Evolutionary conservation across 2,329 filamentous ascomycete species (phyloP).

Genomic region (Colletotrichum eremochloae): DNA sequence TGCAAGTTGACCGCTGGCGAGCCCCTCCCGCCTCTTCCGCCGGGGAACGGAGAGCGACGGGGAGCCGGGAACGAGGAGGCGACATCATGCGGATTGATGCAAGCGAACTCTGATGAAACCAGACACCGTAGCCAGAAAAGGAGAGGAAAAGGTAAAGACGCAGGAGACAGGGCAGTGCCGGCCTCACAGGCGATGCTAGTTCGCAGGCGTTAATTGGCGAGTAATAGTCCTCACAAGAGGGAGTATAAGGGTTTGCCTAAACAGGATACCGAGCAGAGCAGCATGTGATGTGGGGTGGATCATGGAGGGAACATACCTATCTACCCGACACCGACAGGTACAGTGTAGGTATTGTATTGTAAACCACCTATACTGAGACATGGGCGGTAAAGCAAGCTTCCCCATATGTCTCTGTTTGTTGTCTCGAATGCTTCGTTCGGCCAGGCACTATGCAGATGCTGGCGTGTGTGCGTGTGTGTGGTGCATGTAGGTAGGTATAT

Average conservation of each 20-base stretch:
- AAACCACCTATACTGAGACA: neutral
- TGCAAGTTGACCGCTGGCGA: neutral
- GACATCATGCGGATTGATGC: conserved; percentile 26
- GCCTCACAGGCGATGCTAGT: conserved; percentile 13
- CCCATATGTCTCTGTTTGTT: conserved; percentile 19
- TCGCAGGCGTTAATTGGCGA: neutral
- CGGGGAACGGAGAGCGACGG: neutral
- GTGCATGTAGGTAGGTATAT: no score
- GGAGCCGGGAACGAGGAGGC: neutral
- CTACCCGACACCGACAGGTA: no score
- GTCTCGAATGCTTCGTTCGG: conserved; percentile 3
- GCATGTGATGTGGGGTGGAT: neutral
- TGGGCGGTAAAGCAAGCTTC: neutral
- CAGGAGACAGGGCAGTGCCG: neutral
- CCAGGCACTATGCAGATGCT: neutral
- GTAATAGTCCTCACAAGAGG: neutral
- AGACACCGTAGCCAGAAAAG: neutral
- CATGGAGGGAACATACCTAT: neutral
- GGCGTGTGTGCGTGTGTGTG: no score
- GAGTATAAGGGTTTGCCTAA: no score
- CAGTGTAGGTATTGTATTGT: no score
- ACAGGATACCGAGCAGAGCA: neutral
- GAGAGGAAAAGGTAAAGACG: conserved; percentile 1
- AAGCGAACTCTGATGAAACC: conserved; percentile 24
- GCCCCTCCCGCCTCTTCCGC: conserved; percentile 23